Conservation (phyloP, 1,284 basidiomycete genomes). For the Puccinia coronata region DNA sequence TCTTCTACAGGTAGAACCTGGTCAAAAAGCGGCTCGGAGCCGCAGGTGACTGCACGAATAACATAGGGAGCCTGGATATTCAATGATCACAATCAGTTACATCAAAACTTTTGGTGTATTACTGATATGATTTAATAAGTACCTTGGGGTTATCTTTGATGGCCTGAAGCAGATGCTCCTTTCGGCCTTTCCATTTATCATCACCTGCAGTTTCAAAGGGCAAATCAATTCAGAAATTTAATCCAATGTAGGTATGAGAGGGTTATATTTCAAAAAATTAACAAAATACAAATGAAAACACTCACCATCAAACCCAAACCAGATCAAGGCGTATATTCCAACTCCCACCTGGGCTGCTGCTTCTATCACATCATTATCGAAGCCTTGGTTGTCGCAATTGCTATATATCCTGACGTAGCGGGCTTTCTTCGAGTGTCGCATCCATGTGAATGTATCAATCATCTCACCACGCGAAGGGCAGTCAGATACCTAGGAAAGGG, state of each 20-base stretch:
- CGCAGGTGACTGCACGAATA: slow-evolving; percentile 70
- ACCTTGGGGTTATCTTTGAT: slow-evolving; percentile 65
- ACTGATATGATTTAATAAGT: neutral
- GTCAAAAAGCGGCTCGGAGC: slow-evolving; percentile 74
- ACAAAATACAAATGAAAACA: neutral
- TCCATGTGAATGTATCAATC: slow-evolving; percentile 66
- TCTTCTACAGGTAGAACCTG: slow-evolving; percentile 63
- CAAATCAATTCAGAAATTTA: neutral
- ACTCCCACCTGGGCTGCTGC: slow-evolving; percentile 71
- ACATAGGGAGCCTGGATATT: slow-evolving; percentile 67
- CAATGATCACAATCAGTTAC: neutral
- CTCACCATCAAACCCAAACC: slow-evolving; percentile 64
- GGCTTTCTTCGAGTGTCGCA: slow-evolving; percentile 66
- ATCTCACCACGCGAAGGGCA: slow-evolving; percentile 21
- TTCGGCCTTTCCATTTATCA: slow-evolving; percentile 65
- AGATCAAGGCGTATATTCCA: slow-evolving; percentile 73
- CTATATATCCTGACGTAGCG: slow-evolving; percentile 74
- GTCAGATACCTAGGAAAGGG: neutral
- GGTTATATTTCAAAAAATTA: neutral
- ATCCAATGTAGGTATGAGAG: too few relatives aligned
- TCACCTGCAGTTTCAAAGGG: slow-evolving; percentile 50
- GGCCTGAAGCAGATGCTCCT: slow-evolving; percentile 65
- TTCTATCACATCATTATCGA: slow-evolving; percentile 66
- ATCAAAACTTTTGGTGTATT: too few relatives aligned
- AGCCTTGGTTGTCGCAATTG: slow-evolving; percentile 63